Conservation (phyloP, 2,329 filamentous ascomycete genomes). For the Penicillium sclerotiorum region DNA sequence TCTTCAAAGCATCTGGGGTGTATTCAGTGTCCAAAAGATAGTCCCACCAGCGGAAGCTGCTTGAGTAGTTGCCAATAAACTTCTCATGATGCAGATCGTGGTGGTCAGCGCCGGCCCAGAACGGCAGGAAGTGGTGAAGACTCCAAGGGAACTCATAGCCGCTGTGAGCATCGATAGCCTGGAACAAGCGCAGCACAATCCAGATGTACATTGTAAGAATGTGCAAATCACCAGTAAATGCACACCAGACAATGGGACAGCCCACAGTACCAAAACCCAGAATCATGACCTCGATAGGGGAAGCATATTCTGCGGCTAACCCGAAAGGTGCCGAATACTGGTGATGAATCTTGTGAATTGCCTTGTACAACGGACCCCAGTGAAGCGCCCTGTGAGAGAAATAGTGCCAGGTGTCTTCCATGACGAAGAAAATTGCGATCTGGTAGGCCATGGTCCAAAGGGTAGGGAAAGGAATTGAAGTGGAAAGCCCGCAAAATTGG, state of each 20-base stretch:
- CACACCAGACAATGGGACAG: slow-evolving; percentile 79
- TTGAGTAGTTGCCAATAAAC: slow-evolving; percentile 97
- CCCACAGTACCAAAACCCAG: slow-evolving; percentile 86
- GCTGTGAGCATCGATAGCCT: slow-evolving; percentile 96
- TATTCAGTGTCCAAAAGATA: slow-evolving; percentile 91
- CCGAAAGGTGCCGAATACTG: slow-evolving; percentile 98
- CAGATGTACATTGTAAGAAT: slow-evolving; percentile 97
- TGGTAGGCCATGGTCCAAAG: slow-evolving; percentile 86
- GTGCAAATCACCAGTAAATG: slow-evolving; percentile 82
- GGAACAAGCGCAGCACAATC: slow-evolving; percentile 91
- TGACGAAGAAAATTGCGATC: slow-evolving; percentile 88
- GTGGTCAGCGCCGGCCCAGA: slow-evolving; percentile 97
- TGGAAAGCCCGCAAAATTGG: slow-evolving; percentile 86
- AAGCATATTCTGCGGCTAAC: slow-evolving; percentile 94
- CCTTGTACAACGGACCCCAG: slow-evolving; percentile 92
- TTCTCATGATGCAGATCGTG: slow-evolving; percentile 98
- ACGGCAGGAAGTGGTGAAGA: slow-evolving; percentile 89
- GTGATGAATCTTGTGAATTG: slow-evolving; percentile 98
- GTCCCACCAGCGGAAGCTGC: slow-evolving; percentile 99
- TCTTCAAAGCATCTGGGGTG: slow-evolving; percentile 81
- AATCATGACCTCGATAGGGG: slow-evolving; percentile 94
- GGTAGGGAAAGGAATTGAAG: slow-evolving; percentile 85
- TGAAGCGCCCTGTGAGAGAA: slow-evolving; percentile 92
- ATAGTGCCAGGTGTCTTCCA: slow-evolving; percentile 99
- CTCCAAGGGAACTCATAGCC: slow-evolving; percentile 99